Conservation (phyloP, 1,284 basidiomycete genomes). For the Ustilago xerochloae region DNA sequence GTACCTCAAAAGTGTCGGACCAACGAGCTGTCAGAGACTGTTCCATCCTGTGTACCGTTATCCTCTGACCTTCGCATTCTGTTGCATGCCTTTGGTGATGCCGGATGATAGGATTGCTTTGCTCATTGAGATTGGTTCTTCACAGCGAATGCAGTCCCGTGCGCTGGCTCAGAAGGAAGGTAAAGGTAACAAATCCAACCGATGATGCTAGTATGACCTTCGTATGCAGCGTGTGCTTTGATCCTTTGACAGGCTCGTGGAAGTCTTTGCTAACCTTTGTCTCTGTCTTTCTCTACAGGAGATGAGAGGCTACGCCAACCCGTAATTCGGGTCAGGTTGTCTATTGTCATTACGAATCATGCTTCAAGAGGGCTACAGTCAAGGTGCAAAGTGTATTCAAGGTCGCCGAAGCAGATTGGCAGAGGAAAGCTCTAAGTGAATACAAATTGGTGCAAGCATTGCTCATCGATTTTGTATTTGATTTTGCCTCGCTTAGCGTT, state of each 20-base stretch:
- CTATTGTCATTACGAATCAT: background rate
- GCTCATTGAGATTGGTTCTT: too few relatives aligned
- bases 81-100: too few relatives aligned
- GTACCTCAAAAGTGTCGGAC: too few relatives aligned
- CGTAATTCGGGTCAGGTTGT: background rate
- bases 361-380: too few relatives aligned
- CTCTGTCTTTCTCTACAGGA: too few relatives aligned
- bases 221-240: background rate
- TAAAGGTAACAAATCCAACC: too few relatives aligned
- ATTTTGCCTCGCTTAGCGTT: too few relatives aligned
- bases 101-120: too few relatives aligned
- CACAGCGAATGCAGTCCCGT: too few relatives aligned
- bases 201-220: background rate
- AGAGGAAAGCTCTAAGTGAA: background rate
- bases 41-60: background rate
- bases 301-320: background rate
- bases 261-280: constrained; percentile 1
- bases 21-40: too few relatives aligned
- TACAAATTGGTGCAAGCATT: background rate
- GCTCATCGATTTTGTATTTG: background rate
- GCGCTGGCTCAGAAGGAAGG: too few relatives aligned
- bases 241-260: too few relatives aligned
- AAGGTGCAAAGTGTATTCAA: background rate
- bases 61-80: background rate
- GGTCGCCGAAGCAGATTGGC: background rate